Percentiles rank a stretch among this genome's conserved stretches.
Conservation (phyloP, 345 rosid genomes). For the Geranium rotundifolium region DNA sequence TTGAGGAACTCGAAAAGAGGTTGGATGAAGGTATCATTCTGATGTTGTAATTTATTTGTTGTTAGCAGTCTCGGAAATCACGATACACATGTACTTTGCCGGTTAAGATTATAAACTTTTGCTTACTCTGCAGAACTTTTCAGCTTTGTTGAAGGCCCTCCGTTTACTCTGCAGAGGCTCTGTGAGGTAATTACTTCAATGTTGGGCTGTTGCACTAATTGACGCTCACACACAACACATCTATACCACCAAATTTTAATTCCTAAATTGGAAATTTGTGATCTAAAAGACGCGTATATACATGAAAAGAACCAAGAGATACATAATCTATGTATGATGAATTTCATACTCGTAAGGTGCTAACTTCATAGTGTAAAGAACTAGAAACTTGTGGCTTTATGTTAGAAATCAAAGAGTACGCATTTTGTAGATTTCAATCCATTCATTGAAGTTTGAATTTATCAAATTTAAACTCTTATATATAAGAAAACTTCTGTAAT, state of each 20-base stretch:
- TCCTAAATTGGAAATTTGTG: no score
- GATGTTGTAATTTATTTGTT: constrained; percentile 1
- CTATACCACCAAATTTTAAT: no score
- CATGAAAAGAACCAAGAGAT: no score
- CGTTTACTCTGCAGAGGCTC: neutral
- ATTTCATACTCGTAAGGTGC: no score
- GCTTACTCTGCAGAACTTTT: neutral
- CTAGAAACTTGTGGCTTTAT: no score
- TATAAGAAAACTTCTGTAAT: neutral
- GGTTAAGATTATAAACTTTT: neutral
- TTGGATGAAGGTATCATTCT: constrained; percentile 52
- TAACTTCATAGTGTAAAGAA: no score
- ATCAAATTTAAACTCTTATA: no score
- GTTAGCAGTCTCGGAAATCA: neutral
- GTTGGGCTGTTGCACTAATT: neutral
- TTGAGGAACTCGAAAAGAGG: constrained; percentile 32
- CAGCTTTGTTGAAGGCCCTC: neutral
- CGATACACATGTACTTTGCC: neutral
- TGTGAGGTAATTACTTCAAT: neutral
- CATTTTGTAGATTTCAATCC: no score
- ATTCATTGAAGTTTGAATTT: no score
- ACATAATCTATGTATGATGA: no score
- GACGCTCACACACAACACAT: neutral
- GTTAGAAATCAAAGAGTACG: no score
- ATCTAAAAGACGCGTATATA: no score